A percentile compares a stretch with the other conserved stretches of the same genome.
Evolutionary conservation across 164 flowering plant species (phyloP).

Genomic region (Saururus chinensis): DNA sequence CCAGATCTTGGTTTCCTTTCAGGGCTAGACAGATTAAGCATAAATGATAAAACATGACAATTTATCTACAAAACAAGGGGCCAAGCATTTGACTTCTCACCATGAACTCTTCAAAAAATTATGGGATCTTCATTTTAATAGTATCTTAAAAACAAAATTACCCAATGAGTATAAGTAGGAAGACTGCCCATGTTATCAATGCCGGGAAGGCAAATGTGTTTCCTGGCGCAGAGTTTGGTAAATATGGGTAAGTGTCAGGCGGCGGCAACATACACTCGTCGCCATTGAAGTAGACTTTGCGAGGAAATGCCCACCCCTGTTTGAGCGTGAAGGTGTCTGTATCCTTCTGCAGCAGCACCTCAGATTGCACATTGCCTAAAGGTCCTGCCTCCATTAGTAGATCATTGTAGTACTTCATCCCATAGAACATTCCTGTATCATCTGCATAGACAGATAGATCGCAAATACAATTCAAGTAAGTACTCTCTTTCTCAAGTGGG

Average conservation of each 20-base stretch:
- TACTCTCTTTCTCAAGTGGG: too few species aligned
- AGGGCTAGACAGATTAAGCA: not conserved
- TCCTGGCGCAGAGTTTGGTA: conserved; percentile 46
- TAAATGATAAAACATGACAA: too few species aligned
- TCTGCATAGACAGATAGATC: conserved; percentile 38
- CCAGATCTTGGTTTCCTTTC: not conserved
- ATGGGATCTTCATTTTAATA: not conserved
- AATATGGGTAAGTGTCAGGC: conserved; percentile 61
- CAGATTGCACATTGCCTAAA: conserved; percentile 69
- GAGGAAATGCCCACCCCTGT: conserved; percentile 84
- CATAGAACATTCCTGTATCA: conserved; percentile 85
- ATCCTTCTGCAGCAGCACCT: conserved; percentile 62
- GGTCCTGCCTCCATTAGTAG: conserved; percentile 73
- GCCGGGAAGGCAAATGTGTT: conserved; percentile 9
- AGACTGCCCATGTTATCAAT: conserved; percentile 14
- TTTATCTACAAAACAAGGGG: not conserved
- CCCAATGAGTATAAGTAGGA: conserved; percentile 15
- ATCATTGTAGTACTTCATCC: conserved; percentile 79
- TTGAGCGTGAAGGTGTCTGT: conserved; percentile 46
- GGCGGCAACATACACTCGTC: conserved; percentile 81
- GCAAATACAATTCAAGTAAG: too few species aligned
- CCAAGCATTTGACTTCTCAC: not conserved
- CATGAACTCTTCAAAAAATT: not conserved
- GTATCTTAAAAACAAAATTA: conserved; percentile 8
- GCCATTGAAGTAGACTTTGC: conserved; percentile 77